phyloP scores from a whole-genome alignment of 2,329 filamentous ascomycete species.

The Diplodia seriata region DNA sequence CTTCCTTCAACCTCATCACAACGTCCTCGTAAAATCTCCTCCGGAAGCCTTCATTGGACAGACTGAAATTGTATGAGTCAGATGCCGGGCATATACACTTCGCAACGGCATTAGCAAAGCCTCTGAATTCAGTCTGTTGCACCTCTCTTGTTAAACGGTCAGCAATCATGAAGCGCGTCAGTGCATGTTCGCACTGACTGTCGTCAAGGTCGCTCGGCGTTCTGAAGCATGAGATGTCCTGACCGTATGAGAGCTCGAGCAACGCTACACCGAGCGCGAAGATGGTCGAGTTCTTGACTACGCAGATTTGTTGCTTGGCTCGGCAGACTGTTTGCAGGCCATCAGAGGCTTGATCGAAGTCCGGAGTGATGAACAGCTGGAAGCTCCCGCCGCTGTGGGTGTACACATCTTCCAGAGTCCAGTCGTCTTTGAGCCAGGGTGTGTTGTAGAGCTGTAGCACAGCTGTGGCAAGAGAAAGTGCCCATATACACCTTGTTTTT shows the following conservation, averaged over 20 bases:
- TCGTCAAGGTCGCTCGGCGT: constrained; percentile 26
- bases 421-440: not conserved
- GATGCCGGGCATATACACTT: constrained; percentile 32
- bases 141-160: constrained; percentile 22
- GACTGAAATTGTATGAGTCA: not conserved
- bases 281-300: constrained; percentile 33
- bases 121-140: constrained; percentile 8
- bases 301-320: not conserved
- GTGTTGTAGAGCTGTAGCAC: not conserved
- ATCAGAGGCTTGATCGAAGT: too few relatives aligned
- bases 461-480: not conserved
- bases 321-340: too few relatives aligned
- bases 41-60: constrained; percentile 31
- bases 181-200: not conserved
- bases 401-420: not conserved
- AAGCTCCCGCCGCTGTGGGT: not conserved
- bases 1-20: constrained; percentile 25
- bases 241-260: constrained; percentile 34
- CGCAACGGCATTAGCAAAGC: constrained; percentile 32
- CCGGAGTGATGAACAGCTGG: too few relatives aligned
- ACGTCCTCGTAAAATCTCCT: constrained; percentile 33
- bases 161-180: constrained; percentile 30
- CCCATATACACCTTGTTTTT: not conserved
- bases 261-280: constrained; percentile 36
- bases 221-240: constrained; percentile 17